Evolutionary conservation across 2,329 filamentous ascomycete genomes (phyloP), one percentile per base, ranked within the genome.

Genomic region (Acrocalymma vagum): DNA sequence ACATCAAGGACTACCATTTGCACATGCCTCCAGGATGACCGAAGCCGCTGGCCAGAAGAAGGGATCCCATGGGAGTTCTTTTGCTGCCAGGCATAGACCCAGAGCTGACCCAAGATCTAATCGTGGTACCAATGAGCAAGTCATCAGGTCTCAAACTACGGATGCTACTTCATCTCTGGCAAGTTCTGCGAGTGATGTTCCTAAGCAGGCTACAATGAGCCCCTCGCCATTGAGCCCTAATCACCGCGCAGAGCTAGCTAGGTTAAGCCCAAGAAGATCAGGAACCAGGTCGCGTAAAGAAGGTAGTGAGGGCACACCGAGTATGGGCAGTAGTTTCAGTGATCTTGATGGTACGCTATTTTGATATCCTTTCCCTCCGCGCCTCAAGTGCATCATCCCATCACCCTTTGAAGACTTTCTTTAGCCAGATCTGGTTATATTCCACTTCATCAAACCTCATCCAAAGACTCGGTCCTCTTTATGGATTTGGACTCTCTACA

Each of bases 311-410:
- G 65, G 63, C 1, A 63, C 63, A 2, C 65, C 63, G 10, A 69
- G 65, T 27, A 69, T 69, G 63, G 87, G 88, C 1, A 93, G 88
- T 65, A 92, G 88, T 57, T 94, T 90, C 59, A 93, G 88, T 69
- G 90, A 94, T 72, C 78, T 95, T 28, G 89, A 93, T 64, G 88
- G 87, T 80, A 67, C 53, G 62, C 58, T 26, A 25, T n/a, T n/a
- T n/a, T n/a, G 22, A 13, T 15, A 23, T 13, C 30, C 36, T 32
- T 22, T 36, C 22, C 13, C 11, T 35, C 5, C 25, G 13, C 11
- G 11, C 27, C 10, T 29, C 16, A 29, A 11, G 11, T 16, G n/a
- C 27, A 42, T n/a, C n/a, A n/a, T n/a, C n/a, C n/a, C n/a, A n/a
- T n/a, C n/a, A n/a, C n/a, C n/a, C n/a, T n/a, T n/a, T n/a, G n/a